Conservation (phyloP, 306 rosid species). For the Dryas drummondii region DNA sequence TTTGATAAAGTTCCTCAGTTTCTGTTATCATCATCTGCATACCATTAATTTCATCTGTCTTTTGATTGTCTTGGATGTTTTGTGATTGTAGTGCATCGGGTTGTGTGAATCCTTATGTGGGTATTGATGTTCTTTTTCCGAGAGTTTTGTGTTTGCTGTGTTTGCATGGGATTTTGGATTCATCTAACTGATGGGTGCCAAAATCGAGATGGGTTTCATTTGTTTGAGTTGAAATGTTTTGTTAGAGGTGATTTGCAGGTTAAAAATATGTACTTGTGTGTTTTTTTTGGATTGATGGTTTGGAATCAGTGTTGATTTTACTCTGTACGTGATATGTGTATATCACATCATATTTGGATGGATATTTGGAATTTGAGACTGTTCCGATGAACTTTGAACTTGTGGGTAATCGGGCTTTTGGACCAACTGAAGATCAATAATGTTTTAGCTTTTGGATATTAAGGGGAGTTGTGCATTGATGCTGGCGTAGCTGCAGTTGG, state of each 20-base stretch:
- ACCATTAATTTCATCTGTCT: neutral
- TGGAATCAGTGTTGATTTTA: constrained; percentile 12
- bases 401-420: neutral
- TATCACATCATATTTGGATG: neutral
- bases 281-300: constrained; percentile 14
- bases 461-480: neutral
- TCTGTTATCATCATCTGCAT: neutral
- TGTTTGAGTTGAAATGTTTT: neutral
- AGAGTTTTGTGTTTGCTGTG: neutral
- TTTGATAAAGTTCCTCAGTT: constrained; percentile 13
- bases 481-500: constrained; percentile 9
- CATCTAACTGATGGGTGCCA: constrained; percentile 3
- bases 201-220: constrained; percentile 23
- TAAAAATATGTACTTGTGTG: constrained; percentile 3
- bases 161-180: constrained; percentile 15
- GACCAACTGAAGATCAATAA: constrained; percentile 6
- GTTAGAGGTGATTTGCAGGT: neutral
- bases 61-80: neutral
- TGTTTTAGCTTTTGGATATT: neutral
- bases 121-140: constrained; percentile 6
- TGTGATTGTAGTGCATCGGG: constrained; percentile 24
- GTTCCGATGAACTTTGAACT: constrained; percentile 13
- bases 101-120: constrained; percentile 26
- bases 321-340: neutral
- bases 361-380: neutral